Base-by-base conservation (phyloP, 371 early-diverging fungal genomes). In the Choanephora cucurbitarum region DNA sequence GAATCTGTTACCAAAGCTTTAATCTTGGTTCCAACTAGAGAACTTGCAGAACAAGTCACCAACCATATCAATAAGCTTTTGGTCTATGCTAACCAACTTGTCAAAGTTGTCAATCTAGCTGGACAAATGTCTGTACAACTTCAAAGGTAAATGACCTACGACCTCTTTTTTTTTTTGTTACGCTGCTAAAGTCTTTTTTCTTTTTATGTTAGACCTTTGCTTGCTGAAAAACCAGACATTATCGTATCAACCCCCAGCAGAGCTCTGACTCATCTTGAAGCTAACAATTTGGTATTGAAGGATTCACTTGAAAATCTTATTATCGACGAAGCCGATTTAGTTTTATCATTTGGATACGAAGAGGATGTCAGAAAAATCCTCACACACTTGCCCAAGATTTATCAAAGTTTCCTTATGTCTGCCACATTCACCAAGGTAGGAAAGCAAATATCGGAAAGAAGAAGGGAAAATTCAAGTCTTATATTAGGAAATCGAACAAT, bases 21-120 rank as follows among this genome's bases (percentile, higher is more conserved):
- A 67, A 86, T 99, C 45, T 75, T 99, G 23, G 98, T 98, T 5
- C 99, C 99, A 4, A 98, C 98, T 0, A 81, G 94, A 49, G 99
- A 99, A 72, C 83, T 99, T 33, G 94, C 97, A 24, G 92, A 90
- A 66, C 98, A 98, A 75, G 96, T 97, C 11, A 79, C 85, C 11
- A 74, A 78, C 34, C 89, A 91, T 52, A 63, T 93, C 45, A 79
- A 85, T 34, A 84, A 90, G 47, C 70, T 97, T 52, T 58, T 84
- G 13, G 65, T 81, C 24, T 94, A 91, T 67, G 88, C 92, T 55
- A 81, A 83, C 21, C 75, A 85, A 39, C 67, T 81, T 8, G 75
- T 92, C 18, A 81, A 70, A n/a, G 79, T 83, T 3, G 80, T 87
- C 44, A 94, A 91, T 62, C 57, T 94, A 40, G 87, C 90, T 23